Evolutionary conservation across 2,329 filamentous ascomycete genomes (phyloP).

Genomic region (Kalmusia sp.): DNA sequence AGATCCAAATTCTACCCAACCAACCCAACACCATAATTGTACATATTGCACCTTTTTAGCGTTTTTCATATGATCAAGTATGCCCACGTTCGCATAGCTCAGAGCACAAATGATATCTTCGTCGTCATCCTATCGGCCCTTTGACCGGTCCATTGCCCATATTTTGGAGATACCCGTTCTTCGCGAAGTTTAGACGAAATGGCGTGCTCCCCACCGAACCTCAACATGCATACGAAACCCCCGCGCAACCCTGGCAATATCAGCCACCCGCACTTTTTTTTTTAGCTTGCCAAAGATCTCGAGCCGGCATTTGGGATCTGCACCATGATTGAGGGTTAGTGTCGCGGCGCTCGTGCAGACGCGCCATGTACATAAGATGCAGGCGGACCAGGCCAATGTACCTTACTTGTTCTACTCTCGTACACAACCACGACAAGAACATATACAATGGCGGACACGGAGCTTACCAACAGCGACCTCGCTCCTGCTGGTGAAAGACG

Average conservation of each 20-base stretch:
- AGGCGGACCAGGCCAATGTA: not conserved
- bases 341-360: not conserved
- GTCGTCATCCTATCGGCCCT: not conserved
- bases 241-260: slow-evolving; percentile 5
- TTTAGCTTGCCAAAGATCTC: not conserved
- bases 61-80: too few relatives aligned
- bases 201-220: slow-evolving; percentile 33
- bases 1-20: not conserved
- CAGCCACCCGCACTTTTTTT: too few relatives aligned
- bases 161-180: not conserved
- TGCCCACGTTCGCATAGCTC: too few relatives aligned
- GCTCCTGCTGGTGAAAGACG: slow-evolving; percentile 22
- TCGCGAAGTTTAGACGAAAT: slow-evolving; percentile 28
- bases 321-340: not conserved
- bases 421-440: not conserved
- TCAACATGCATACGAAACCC: slow-evolving; percentile 1
- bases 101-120: too few relatives aligned
- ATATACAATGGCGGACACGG: not conserved
- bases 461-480: not conserved
- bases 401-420: not conserved
- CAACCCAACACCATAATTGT: not conserved
- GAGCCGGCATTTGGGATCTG: not conserved
- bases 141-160: not conserved
- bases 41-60: not conserved
- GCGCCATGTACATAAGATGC: not conserved